Evolutionary conservation across 1,139 yeast species (phyloP).

Genomic region (Hyphopichia buzzinii): DNA sequence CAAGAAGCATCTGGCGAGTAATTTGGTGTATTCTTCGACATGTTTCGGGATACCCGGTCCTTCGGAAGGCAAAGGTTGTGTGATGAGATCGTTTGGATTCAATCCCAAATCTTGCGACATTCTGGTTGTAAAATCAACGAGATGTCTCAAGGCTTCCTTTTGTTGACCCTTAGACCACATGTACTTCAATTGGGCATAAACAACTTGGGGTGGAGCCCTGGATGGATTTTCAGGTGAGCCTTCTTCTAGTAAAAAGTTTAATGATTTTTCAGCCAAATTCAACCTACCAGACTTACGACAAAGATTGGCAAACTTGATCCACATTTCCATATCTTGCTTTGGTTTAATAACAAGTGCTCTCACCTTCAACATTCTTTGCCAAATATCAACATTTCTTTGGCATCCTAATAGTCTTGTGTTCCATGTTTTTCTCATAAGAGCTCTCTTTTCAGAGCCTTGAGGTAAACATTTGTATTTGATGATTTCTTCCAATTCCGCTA

Average conservation of each 20-base stretch:
- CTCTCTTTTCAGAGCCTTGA: slow-evolving; percentile 74
- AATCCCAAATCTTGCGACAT: slow-evolving; percentile 86
- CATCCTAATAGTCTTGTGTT: slow-evolving; percentile 88
- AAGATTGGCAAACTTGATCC: slow-evolving; percentile 96
- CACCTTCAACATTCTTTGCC: slow-evolving; percentile 95
- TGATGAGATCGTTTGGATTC: slow-evolving; percentile 75
- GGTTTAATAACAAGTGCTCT: slow-evolving; percentile 93
- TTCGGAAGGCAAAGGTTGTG: slow-evolving; percentile 81
- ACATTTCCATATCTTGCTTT: slow-evolving; percentile 94
- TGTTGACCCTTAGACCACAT: slow-evolving; percentile 97
- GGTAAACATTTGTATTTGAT: slow-evolving; percentile 84
- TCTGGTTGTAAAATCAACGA: slow-evolving; percentile 86
- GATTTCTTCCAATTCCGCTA: slow-evolving; percentile 94
- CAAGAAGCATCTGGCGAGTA: slow-evolving; percentile 89
- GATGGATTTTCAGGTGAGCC: slow-evolving; percentile 62
- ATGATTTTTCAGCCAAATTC: slow-evolving; percentile 88
- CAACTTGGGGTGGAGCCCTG: slow-evolving; percentile 92
- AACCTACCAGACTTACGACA: slow-evolving; percentile 92
- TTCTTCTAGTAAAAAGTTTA: slow-evolving; percentile 70
- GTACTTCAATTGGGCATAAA: slow-evolving; percentile 92
- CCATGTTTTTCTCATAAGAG: slow-evolving; percentile 88
- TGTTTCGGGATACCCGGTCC: slow-evolving; percentile 74
- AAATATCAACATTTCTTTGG: slow-evolving; percentile 94
- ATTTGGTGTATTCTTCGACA: slow-evolving; percentile 79
- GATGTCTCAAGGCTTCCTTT: slow-evolving; percentile 78